These are phyloP conservation scores for Alternaria sp. DNA, from an alignment of 2,329 filamentous ascomycete genomes.

Conservation along the genomic window DNA sequence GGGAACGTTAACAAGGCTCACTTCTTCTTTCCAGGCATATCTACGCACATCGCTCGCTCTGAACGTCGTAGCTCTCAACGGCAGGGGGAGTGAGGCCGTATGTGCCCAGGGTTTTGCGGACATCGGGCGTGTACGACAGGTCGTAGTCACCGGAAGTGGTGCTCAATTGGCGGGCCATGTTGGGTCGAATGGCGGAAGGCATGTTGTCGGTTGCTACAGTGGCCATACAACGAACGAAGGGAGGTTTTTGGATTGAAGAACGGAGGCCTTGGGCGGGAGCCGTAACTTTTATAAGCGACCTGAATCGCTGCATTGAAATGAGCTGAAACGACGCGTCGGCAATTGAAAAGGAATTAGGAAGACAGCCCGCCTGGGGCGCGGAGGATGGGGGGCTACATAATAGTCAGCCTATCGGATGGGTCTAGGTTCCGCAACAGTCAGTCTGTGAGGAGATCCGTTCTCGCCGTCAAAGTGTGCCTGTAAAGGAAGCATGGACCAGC, in stretches of 20 bases:
- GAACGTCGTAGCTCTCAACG: slow-evolving; percentile 60
- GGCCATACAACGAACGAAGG: slow-evolving; percentile 42
- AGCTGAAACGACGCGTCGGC: slow-evolving; percentile 40
- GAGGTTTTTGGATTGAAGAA: slow-evolving; percentile 26
- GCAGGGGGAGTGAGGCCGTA: slow-evolving; percentile 63
- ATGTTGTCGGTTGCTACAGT: slow-evolving; percentile 46
- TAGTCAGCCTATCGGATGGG: slow-evolving; percentile 41
- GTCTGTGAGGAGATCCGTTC: slow-evolving; percentile 24
- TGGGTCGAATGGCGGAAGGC: slow-evolving; percentile 50
- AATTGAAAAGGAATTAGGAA: slow-evolving; percentile 43
- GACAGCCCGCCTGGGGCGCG: slow-evolving; percentile 30
- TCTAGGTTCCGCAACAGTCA: slow-evolving; percentile 20
- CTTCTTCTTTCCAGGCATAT: neutral
- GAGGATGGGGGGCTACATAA: slow-evolving; percentile 25
- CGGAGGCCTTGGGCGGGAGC: slow-evolving; percentile 34
- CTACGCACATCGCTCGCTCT: slow-evolving; percentile 59
- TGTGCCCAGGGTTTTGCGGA: slow-evolving; percentile 61
- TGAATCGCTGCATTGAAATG: slow-evolving; percentile 48
- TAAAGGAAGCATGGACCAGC: slow-evolving; percentile 20
- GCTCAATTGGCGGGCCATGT: slow-evolving; percentile 48
- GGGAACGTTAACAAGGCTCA: slow-evolving; percentile 53
- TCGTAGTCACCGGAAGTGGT: slow-evolving; percentile 60
- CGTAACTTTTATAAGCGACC: slow-evolving; percentile 46
- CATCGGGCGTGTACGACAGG: slow-evolving; percentile 59
- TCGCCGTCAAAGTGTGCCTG: slow-evolving; percentile 20